These are phyloP conservation scores for Auriscalpium vulgare DNA, from an alignment of 768 basidiomycete species.

Conservation along the genomic window DNA sequence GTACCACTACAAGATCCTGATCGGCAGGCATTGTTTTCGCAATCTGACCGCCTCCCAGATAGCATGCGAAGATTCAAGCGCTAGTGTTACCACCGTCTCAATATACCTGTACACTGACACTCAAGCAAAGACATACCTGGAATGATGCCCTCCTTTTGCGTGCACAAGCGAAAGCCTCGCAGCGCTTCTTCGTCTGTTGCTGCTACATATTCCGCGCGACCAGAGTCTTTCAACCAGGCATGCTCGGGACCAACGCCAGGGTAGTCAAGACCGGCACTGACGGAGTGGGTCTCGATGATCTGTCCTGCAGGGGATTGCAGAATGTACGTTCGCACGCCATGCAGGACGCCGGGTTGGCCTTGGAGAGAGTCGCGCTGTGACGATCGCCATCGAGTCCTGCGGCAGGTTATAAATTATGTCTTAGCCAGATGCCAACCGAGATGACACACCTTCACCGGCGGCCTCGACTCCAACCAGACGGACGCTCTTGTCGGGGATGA, in stretches of 20 bases:
- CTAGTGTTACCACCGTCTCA: slow-evolving; percentile 31
- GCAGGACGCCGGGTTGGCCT: slow-evolving; percentile 87
- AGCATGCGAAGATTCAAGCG: slow-evolving; percentile 92
- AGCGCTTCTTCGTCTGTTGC: slow-evolving; percentile 94
- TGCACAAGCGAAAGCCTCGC: slow-evolving; percentile 84
- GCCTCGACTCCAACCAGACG: slow-evolving; percentile 92
- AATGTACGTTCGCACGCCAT: slow-evolving; percentile 93
- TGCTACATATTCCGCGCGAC: slow-evolving; percentile 85
- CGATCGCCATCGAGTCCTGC: slow-evolving; percentile 72
- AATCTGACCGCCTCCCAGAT: slow-evolving; percentile 84
- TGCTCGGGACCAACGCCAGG: slow-evolving; percentile 98
- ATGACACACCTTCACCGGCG: slow-evolving; percentile 78
- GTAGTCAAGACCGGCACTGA: slow-evolving; percentile 94
- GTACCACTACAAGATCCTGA: slow-evolving; percentile 81
- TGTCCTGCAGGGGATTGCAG: slow-evolving; percentile 85
- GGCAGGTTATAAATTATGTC: neutral
- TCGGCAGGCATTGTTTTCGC: slow-evolving; percentile 83
- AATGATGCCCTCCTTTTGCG: slow-evolving; percentile 94
- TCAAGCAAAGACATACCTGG: slow-evolving; percentile 49
- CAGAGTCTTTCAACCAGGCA: slow-evolving; percentile 92
- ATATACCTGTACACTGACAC: neutral
- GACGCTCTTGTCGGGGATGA: slow-evolving; percentile 82
- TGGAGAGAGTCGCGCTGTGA: slow-evolving; percentile 90
- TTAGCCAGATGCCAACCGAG: neutral
- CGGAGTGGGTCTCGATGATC: slow-evolving; percentile 94